Evolutionary conservation across 345 rosid genomes (phyloP), one percentile per base, ranked within the genome.

Genomic region (Populus tremula): DNA sequence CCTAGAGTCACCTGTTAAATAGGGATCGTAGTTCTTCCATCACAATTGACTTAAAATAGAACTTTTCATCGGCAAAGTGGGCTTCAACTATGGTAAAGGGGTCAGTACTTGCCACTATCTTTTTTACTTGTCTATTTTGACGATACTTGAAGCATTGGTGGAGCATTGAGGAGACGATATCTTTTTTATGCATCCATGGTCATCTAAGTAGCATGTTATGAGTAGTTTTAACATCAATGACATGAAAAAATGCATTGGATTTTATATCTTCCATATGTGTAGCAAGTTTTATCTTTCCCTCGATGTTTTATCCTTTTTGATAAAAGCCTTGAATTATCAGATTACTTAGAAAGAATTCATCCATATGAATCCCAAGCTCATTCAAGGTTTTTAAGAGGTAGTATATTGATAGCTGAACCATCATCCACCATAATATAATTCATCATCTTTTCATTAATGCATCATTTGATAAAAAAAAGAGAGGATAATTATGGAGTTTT

Each of bases 131-230:
- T 2, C 77, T 38, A 75, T 63, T 18, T 13, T 18, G 6, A 2
- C 10, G 5, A 8, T 65, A 66, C 16, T 76, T 66, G 5, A 76
- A 31, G 65, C 72, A 67, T 20, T 65, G 64, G n/a, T 76, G 72
- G 1, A 76, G 64, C 2, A 18, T 76, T 5, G 50, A 66, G 1
- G 72, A 45, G 0, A 76, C 5, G 27, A 67, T 67, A 0, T 47
- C 72, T 50, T 76, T 43, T 45, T 67, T 47, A 41, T 76, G 72
- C 4, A 76, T 43, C 78, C 78, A 76, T 1, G 65, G 64, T 1
- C 47, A 8, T 2, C 70, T 14, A 39, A 29, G 31, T 29, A 29
- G 11, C 25, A 36, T 4, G 21, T 31, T 65, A 13, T 65, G 29
- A 29, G 31, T 29, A 29, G 31, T 29, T 31, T 27, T 17, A 6